These are phyloP conservation scores for Yarrowia galli DNA, from an alignment of 1,139 yeast species.

Conservation along the genomic window DNA sequence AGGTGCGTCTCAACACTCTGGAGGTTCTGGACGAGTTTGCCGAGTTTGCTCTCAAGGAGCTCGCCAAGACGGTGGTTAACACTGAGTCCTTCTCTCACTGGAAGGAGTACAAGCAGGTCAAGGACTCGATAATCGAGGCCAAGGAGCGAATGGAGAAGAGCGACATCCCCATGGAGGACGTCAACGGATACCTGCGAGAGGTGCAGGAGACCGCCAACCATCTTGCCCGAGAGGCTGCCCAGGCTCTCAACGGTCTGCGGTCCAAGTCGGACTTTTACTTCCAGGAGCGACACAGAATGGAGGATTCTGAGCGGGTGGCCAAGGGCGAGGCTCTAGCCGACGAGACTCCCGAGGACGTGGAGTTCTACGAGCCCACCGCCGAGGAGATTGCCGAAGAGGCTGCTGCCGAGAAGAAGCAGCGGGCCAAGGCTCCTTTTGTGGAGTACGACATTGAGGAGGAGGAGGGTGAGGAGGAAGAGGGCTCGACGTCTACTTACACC, in stretches of 20 bases:
- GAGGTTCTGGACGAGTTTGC: constrained; percentile 54
- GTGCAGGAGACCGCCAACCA: constrained; percentile 67
- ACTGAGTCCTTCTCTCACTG: constrained; percentile 57
- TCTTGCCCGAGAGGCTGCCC: constrained; percentile 72
- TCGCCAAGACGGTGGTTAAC: constrained; percentile 48
- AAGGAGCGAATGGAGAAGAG: constrained; percentile 65
- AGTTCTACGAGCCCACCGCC: constrained; percentile 44
- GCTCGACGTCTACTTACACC: constrained; percentile 38
- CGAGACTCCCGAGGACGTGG: constrained; percentile 45
- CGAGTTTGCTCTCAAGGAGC: constrained; percentile 51
- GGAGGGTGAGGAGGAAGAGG: constrained; percentile 39
- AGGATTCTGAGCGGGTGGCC: constrained; percentile 39
- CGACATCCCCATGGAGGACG: constrained; percentile 58
- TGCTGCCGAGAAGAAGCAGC: constrained; percentile 30
- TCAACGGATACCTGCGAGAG: constrained; percentile 62
- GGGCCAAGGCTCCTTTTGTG: constrained; percentile 31
- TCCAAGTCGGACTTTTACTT: constrained; percentile 83
- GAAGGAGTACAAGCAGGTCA: constrained; percentile 68
- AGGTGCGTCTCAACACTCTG: constrained; percentile 49
- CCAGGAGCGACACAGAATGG: constrained; percentile 59
- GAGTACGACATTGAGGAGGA: constrained; percentile 38
- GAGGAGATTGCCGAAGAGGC: constrained; percentile 41
- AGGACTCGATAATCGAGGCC: constrained; percentile 60
- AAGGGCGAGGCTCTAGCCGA: constrained; percentile 42
- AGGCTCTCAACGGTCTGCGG: constrained; percentile 72